These are phyloP conservation scores for Nymphaea thermarum DNA, from an alignment of 164 flowering plant species.

Conservation along the genomic window DNA sequence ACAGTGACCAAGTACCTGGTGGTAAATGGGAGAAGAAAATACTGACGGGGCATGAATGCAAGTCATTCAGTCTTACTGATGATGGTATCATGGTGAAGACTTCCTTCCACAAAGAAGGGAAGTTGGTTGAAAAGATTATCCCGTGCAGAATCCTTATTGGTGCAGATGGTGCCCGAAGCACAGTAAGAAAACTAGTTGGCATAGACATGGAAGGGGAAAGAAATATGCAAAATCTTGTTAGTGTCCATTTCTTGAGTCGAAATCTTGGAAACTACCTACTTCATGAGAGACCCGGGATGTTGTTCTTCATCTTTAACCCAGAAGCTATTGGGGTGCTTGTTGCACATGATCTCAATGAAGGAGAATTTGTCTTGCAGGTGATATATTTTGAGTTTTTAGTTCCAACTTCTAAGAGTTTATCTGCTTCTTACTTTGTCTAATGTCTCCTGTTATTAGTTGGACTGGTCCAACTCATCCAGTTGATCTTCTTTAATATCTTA, in stretches of 20 bases:
- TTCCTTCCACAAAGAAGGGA: constrained; percentile 36
- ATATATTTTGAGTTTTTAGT: neutral
- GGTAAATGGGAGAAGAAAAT: constrained; percentile 29
- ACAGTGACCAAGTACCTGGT: constrained; percentile 14
- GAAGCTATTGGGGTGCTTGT: constrained; percentile 92
- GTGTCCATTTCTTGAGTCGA: constrained; percentile 74
- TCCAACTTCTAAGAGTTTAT: too few relatives aligned
- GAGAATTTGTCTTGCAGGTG: constrained; percentile 96
- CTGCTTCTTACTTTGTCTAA: too few relatives aligned
- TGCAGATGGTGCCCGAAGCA: constrained; percentile 92
- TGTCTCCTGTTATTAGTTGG: too few relatives aligned
- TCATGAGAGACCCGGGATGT: constrained; percentile 82
- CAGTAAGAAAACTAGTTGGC: constrained; percentile 62
- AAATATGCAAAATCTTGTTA: constrained; percentile 83
- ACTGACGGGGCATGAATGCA: constrained; percentile 78
- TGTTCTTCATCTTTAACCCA: constrained; percentile 81
- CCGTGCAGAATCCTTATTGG: constrained; percentile 62
- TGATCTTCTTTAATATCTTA: too few relatives aligned
- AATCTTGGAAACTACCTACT: constrained; percentile 71
- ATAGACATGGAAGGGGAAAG: constrained; percentile 62
- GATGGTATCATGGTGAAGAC: constrained; percentile 40
- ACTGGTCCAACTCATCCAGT: too few relatives aligned
- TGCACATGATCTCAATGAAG: constrained; percentile 87
- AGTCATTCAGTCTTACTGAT: constrained; percentile 36
- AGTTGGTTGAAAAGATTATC: constrained; percentile 30